phyloP scores from a whole-genome alignment of 225 moss, liverwort and hornwort species.

The Lunularia cruciata region DNA sequence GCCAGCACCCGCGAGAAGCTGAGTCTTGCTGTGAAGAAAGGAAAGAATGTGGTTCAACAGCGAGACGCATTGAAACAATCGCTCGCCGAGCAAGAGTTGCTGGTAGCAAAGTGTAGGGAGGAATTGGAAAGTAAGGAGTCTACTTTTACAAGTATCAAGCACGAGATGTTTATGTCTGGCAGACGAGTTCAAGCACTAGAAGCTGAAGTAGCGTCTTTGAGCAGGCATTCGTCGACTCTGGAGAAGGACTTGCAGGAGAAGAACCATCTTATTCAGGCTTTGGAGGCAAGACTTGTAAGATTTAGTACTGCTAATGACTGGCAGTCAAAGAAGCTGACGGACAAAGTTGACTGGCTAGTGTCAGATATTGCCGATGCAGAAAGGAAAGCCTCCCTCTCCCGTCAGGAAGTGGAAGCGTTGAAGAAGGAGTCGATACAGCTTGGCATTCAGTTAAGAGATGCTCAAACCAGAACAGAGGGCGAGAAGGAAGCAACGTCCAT shows the following conservation, averaged over 20 bases:
- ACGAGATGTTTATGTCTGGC: slow-evolving; percentile 27
- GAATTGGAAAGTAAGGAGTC: slow-evolving; percentile 55
- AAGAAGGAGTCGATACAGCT: slow-evolving; percentile 45
- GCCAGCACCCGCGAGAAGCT: slow-evolving; percentile 69
- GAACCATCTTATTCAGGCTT: slow-evolving; percentile 27
- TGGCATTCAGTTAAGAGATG: slow-evolving; percentile 42
- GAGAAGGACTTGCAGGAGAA: slow-evolving; percentile 48
- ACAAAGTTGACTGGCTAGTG: slow-evolving; percentile 67
- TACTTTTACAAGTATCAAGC: slow-evolving; percentile 33
- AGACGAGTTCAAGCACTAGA: slow-evolving; percentile 48
- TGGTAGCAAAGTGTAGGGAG: slow-evolving; percentile 36
- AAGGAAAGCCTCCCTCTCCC: slow-evolving; percentile 35
- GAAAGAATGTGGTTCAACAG: slow-evolving; percentile 73
- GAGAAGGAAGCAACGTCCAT: slow-evolving; percentile 27
- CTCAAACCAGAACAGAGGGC: slow-evolving; percentile 50
- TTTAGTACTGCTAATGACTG: slow-evolving; percentile 38
- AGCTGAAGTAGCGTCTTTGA: slow-evolving; percentile 44
- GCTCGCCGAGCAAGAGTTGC: slow-evolving; percentile 48
- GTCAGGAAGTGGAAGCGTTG: slow-evolving; percentile 44
- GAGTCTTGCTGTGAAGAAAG: slow-evolving; percentile 71
- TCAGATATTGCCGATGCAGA: slow-evolving; percentile 47
- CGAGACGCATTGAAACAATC: slow-evolving; percentile 64
- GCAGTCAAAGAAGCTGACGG: slow-evolving; percentile 37
- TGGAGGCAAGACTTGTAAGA: slow-evolving; percentile 47
- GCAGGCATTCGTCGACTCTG: slow-evolving; percentile 23